Conservation (phyloP, 495 filamentous ascomycete species). For the Xylona heveae region DNA sequence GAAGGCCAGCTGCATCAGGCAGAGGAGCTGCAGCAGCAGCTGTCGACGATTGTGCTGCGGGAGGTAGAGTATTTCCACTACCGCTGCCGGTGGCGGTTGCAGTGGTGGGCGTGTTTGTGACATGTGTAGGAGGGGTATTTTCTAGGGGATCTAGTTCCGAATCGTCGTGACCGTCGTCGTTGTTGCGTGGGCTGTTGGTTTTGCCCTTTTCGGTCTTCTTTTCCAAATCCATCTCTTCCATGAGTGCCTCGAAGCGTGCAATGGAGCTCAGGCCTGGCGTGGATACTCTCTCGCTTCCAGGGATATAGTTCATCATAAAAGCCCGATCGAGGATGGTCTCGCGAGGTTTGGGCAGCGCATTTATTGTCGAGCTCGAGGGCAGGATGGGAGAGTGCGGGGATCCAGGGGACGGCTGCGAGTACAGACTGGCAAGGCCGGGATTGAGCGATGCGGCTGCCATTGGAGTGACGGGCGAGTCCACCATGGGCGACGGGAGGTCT, state of each 20-base stretch:
- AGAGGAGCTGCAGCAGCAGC: no score
- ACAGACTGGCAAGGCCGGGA: neutral
- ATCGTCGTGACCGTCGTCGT: neutral
- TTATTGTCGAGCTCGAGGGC: neutral
- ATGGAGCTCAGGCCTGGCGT: conserved; percentile 24
- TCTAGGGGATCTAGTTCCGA: no score
- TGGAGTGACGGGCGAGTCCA: conserved; percentile 2
- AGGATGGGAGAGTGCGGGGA: neutral
- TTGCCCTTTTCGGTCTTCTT: conserved; percentile 14
- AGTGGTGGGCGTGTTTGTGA: no score
- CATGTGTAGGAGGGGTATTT: no score
- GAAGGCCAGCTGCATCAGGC: no score
- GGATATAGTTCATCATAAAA: conserved; percentile 32
- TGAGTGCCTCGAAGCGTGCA: conserved; percentile 35
- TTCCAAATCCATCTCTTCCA: conserved; percentile 27
- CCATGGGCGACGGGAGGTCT: neutral
- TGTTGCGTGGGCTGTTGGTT: conserved; percentile 2
- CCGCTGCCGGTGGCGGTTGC: no score
- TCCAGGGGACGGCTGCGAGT: neutral
- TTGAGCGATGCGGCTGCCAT: conserved; percentile 1
- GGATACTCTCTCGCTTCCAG: conserved; percentile 17
- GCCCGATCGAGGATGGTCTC: conserved; percentile 39
- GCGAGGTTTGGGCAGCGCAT: conserved; percentile 4
- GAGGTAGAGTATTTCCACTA: no score
- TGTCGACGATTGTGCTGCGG: no score